Evolutionary conservation across 169 alveolate species (phyloP).

Genomic region (Amoebophrya sp.): DNA sequence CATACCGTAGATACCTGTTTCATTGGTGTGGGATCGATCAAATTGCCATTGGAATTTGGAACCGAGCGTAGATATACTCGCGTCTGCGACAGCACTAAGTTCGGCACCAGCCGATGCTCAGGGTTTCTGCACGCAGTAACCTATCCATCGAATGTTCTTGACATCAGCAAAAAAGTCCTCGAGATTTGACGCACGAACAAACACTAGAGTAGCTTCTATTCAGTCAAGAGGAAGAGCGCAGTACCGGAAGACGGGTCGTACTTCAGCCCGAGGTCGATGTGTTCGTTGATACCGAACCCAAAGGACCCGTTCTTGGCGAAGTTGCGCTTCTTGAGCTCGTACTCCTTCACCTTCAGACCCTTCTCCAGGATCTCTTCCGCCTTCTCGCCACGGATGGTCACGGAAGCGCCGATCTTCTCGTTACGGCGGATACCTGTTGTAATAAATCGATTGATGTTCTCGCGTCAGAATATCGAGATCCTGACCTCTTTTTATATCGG

Average conservation of each 20-base stretch:
- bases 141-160: too few relatives aligned
- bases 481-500: not conserved
- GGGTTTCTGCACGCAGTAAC: too few relatives aligned
- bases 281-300: conserved; percentile 99
- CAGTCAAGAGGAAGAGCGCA: not conserved
- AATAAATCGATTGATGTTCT: too few relatives aligned
- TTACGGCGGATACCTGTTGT: conserved; percentile 85
- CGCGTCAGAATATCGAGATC: not conserved
- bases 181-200: not conserved
- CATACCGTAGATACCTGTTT: conserved; percentile 95
- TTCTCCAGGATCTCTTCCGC: conserved; percentile 96
- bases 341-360: conserved; percentile 98
- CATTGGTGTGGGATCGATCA: not conserved
- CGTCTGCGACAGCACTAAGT: conserved; percentile 9
- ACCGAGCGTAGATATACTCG: not conserved
- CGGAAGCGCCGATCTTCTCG: conserved; percentile 96
- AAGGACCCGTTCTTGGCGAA: conserved; percentile 97
- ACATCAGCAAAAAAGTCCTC: not conserved
- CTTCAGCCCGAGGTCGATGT: conserved; percentile 97
- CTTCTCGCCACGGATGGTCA: conserved; percentile 97
- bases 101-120: too few relatives aligned
- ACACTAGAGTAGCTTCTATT: not conserved
- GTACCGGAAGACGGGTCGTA: conserved; percentile 97
- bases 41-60: not conserved
- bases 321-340: conserved; percentile 88